Conservation (phyloP, 2,329 filamentous ascomycete genomes). For the Coniosporium tulheliwenetii region DNA sequence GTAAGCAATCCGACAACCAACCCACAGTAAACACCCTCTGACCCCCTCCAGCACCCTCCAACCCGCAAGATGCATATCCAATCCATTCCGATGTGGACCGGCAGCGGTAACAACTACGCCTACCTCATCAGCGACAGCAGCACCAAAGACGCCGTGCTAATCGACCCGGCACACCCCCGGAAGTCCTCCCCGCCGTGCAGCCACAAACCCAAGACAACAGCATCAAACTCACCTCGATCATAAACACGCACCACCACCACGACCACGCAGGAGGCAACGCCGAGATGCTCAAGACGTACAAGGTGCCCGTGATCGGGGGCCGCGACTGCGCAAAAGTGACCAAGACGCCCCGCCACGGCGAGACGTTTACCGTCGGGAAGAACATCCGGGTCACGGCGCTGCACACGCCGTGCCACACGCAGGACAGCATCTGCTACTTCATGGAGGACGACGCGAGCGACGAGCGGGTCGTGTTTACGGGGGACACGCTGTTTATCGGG, state of each 20-base stretch:
- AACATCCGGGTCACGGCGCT: constrained; percentile 69
- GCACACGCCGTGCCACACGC: constrained; percentile 96
- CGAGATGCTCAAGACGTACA: constrained; percentile 51
- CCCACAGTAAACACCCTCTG: not conserved
- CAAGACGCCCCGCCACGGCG: constrained; percentile 56
- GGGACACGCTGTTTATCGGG: constrained; percentile 72
- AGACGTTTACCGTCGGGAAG: constrained; percentile 66
- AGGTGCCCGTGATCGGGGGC: constrained; percentile 70
- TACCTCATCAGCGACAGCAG: constrained; percentile 42
- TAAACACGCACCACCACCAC: constrained; percentile 95
- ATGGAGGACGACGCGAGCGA: constrained; percentile 77
- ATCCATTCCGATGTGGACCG: constrained; percentile 77
- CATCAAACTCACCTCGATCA: constrained; percentile 75
- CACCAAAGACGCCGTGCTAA: constrained; percentile 40
- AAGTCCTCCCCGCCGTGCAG: constrained; percentile 53
- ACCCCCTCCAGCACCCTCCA: not conserved
- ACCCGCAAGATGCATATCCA: constrained; percentile 63
- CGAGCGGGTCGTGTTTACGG: constrained; percentile 75
- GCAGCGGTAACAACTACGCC: constrained; percentile 61
- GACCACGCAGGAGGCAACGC: constrained; percentile 90
- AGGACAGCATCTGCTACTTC: constrained; percentile 94
- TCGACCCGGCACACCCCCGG: constrained; percentile 68
- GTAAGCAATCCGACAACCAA: not conserved
- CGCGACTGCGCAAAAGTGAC: constrained; percentile 72
- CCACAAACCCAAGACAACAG: constrained; percentile 53